Evolutionary conservation across 2,329 filamentous ascomycete genomes (phyloP), one percentile per base, ranked within the genome.

Genomic region (Fusarium concolor): DNA sequence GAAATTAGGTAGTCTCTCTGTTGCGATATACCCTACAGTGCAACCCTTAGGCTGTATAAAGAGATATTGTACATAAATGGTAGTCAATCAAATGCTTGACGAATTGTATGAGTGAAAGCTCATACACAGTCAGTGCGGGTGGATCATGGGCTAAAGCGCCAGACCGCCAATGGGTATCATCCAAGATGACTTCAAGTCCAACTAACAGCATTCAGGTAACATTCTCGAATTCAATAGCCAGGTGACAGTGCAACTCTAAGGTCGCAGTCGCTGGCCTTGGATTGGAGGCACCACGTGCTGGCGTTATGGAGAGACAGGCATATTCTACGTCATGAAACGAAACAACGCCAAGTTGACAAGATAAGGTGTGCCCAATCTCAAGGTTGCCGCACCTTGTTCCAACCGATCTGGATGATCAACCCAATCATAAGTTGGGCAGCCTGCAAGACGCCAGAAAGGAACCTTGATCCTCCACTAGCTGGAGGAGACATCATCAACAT

Each of bases 271-370:
- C 31, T 49, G n/a, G 31, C 5, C 45, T 39, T 55, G 33, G 15
- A 35, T 51, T 47, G 24, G 33, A 56, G 26, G 35, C 39, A 67
- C 65, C 67, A 73, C 67, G 68, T 73, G 71, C 53, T 67, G 53
- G 44, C 18, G 41, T 49, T 15, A 47, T 39, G 35, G 31, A 44
- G 35, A 53, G 20, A 58, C 37, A 60, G 49, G 53, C 33, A 46
- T 61, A 39, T 65, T 41, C 71, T 51, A 70, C 65, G 70, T 71
- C 62, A 72, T 68, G 68, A 69, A 65, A 73, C 57, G 56, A 51
- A 64, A 71, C 55, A 54, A 35, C 42, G 42, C 20, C 38, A 61
- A 54, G 28, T 28, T 47, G 50, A 52, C 26, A 55, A 65, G 62
- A 53, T 63, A 67, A 63, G 58, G 56, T 63, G 43, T 51, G 51